Percentiles rank a stretch among this genome's conserved stretches.
These are phyloP conservation scores for Megacollybia marginata DNA, from an alignment of 768 basidiomycete species.

Conservation along the genomic window DNA sequence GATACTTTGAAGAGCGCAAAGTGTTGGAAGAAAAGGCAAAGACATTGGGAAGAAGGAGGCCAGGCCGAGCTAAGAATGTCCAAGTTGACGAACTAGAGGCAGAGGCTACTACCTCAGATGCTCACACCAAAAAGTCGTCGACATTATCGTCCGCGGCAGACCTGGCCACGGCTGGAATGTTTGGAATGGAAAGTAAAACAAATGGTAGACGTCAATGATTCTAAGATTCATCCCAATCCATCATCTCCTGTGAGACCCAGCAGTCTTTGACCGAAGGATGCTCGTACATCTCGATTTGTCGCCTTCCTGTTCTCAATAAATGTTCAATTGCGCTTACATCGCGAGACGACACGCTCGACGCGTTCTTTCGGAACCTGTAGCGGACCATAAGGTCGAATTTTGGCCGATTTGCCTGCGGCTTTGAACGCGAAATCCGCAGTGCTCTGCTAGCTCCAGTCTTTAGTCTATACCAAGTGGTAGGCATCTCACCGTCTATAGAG, in stretches of 20 bases:
- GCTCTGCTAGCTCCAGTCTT: constrained; percentile 36
- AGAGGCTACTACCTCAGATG: neutral
- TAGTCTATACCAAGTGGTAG: constrained; percentile 32
- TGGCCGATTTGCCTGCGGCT: constrained; percentile 50
- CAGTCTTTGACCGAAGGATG: constrained; percentile 62
- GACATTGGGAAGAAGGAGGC: constrained; percentile 5
- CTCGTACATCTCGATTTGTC: constrained; percentile 68
- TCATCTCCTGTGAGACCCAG: constrained; percentile 67
- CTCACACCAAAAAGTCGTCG: neutral
- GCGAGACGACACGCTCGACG: constrained; percentile 51
- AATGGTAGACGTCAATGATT: neutral
- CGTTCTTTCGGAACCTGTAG: constrained; percentile 62
- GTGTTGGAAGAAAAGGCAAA: neutral
- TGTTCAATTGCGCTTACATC: constrained; percentile 69
- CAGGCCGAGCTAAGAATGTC: no score
- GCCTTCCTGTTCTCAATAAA: constrained; percentile 57
- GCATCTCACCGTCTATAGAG: constrained; percentile 46
- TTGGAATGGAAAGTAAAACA: neutral
- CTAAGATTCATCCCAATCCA: constrained; percentile 43
- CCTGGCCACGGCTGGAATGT: neutral
- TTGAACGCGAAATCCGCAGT: constrained; percentile 65
- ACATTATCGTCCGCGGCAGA: neutral
- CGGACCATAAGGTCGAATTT: constrained; percentile 66
- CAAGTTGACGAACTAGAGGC: constrained; percentile 9
- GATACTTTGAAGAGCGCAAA: constrained; percentile 6